phyloP scores from a whole-genome alignment of 116 monocot species.

The Dioscorea cayenensis region DNA sequence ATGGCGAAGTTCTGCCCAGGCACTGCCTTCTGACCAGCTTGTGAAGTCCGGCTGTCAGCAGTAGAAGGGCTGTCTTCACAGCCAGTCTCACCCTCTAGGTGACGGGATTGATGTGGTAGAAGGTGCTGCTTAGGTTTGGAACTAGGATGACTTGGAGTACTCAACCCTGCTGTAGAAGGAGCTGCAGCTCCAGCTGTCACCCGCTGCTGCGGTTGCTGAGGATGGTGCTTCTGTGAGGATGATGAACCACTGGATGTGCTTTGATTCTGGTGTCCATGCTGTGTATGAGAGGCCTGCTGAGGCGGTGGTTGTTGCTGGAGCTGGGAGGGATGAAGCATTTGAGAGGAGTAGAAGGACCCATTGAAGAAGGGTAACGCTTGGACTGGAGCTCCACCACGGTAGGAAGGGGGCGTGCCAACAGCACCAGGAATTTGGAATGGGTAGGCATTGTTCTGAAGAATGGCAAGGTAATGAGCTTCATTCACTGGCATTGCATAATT shows the following conservation, averaged over 20 bases:
- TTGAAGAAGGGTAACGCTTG: conserved; percentile 69
- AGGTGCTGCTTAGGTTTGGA: conserved; percentile 28
- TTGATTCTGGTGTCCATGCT: conserved; percentile 46
- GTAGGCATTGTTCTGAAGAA: conserved; percentile 56
- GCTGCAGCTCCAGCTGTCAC: conserved; percentile 6
- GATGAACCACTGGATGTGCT: conserved; percentile 71
- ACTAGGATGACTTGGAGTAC: conserved; percentile 15
- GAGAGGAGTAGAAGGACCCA: conserved; percentile 65
- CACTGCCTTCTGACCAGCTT: conserved; percentile 41
- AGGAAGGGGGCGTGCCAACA: conserved; percentile 29
- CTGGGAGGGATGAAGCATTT: conserved; percentile 63
- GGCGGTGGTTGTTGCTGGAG: conserved; percentile 19
- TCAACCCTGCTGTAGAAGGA: conserved; percentile 5
- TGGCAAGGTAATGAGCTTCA: conserved; percentile 58
- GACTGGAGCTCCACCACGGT: conserved; percentile 26
- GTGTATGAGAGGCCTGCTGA: conserved; percentile 27
- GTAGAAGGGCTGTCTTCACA: conserved; percentile 35
- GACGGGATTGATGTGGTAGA: conserved; percentile 9
- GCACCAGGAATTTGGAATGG: conserved; percentile 46
- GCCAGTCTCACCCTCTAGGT: conserved; percentile 17
- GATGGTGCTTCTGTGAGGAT: conserved; percentile 70
- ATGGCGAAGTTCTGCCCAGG: conserved; percentile 45
- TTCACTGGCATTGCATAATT: conserved; percentile 44
- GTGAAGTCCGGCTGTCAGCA: conserved; percentile 31
- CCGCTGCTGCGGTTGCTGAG: conserved; percentile 24